Evolutionary conservation across 139 green algal genomes (phyloP).

Genomic region (Medakamo hakoo): DNA sequence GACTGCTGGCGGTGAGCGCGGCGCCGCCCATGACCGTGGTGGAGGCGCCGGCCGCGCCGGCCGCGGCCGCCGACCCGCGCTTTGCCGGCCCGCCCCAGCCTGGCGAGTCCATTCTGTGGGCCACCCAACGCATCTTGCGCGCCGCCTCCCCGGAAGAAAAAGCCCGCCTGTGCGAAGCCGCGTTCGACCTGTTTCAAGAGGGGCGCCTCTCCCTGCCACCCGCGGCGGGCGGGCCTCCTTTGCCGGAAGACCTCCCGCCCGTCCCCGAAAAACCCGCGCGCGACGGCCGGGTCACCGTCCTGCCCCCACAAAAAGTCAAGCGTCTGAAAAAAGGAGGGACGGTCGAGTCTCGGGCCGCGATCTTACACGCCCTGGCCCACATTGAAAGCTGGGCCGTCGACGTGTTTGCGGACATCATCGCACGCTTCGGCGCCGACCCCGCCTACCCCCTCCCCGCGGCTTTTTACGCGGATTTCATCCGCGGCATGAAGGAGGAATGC

Average conservation of each 20-base stretch:
- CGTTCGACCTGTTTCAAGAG: not conserved
- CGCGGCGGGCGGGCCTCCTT: too few species aligned
- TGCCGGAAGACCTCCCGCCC: not conserved
- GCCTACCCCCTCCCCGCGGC: not conserved
- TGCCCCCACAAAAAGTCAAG: not conserved
- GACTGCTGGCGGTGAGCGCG: too few species aligned
- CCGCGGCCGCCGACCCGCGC: too few species aligned
- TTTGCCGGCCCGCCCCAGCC: not conserved
- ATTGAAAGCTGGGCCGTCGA: not conserved
- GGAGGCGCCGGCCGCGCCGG: too few species aligned
- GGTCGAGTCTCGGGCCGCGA: not conserved
- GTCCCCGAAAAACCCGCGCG: not conserved
- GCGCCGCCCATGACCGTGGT: too few species aligned
- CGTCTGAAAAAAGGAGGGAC: not conserved
- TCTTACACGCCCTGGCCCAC: not conserved
- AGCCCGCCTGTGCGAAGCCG: not conserved
- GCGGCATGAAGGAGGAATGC: conserved; percentile 57
- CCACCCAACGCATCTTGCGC: not conserved
- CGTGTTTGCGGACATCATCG: not conserved
- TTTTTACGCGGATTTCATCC: not conserved
- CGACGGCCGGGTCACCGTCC: not conserved
- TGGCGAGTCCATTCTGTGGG: not conserved
- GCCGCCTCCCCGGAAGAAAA: not conserved
- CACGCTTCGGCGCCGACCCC: not conserved
- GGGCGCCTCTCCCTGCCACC: not conserved